These are phyloP conservation scores for Nematocida sp. DNA, from an alignment of 371 early-diverging fungal genomes.

Conservation along the genomic window DNA sequence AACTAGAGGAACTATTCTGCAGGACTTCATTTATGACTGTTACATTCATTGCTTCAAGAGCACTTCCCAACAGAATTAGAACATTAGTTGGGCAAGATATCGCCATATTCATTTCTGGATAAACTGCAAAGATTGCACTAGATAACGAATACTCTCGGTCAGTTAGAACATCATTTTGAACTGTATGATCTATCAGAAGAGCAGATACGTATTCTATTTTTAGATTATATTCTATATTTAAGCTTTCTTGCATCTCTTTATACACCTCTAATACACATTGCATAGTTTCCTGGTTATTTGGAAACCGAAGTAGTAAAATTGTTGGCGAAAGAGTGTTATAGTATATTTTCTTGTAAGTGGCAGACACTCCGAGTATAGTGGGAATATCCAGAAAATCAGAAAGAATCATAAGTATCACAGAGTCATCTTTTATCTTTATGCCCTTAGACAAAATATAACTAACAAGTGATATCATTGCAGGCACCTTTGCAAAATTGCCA, in stretches of 20 bases:
- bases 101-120: neutral
- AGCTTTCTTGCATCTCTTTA: neutral
- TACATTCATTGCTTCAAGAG: neutral
- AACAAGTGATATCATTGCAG: neutral
- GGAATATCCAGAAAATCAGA: conserved; percentile 48
- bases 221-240: neutral
- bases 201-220: conserved; percentile 12
- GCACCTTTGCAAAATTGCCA: neutral
- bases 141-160: neutral
- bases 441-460: neutral
- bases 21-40: neutral
- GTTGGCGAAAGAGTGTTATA: conserved; percentile 59
- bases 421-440: neutral
- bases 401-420: neutral
- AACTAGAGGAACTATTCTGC: neutral
- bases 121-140: neutral
- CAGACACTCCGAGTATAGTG: neutral
- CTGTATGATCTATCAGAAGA: neutral
- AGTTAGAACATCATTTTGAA: neutral
- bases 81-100: neutral
- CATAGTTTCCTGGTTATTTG: neutral
- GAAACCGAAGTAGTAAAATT: conserved; percentile 25
- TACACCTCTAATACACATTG: conserved; percentile 7
- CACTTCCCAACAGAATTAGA: neutral
- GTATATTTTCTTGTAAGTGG: conserved; percentile 5